Base-by-base conservation (phyloP, 2,329 filamentous ascomycete genomes). In the Arthrobotrys conoides region DNA sequence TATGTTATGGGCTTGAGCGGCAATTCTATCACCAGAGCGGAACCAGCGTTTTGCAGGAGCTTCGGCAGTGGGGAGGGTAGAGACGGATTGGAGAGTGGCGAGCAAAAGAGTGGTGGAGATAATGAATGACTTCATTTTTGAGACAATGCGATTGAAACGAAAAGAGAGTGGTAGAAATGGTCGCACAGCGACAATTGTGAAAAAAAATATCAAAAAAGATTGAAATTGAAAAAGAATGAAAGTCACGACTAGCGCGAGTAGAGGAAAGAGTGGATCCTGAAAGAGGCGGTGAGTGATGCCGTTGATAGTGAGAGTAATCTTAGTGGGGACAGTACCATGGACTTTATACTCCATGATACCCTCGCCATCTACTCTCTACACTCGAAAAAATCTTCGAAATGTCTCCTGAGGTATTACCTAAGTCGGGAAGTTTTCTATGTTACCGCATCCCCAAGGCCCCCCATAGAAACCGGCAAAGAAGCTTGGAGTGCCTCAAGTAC, bases 161-260 rank as follows among this genome's bases (percentile, higher is more conserved):
- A 49, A 51, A 51, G 22, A 36, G 49, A 68, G 38, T 46, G 44
- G 44, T 46, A n/a, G 33, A 44, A 61, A 20, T 53, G 41, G 59
- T 71, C 73, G 67, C 73, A 55, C 67, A 77, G 73, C 73, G 73
- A 77, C 63, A 30, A 22, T 33, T 4, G 10, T 20, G 22, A 48
- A 73, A 44, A 30, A 53, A 33, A 72, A 22, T 4, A 16, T 27
- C 44, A 20, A 71, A 63, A 44, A 64, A 46, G 64, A 33, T n/a
- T n/a, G n/a, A 20, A 51, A 63, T 24, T 33, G 38, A 59, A 24
- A 72, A 48, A 66, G 46, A 64, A 53, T 20, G 41, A 18, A 64
- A 68, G 20, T 22, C 72, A 71, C 72, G 72, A 59, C 72, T 70
- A 67, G 72, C 72, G 72, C 59, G 72, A 57, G 65, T 22, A 24